These are phyloP conservation scores for Linum tenue DNA, from an alignment of 345 rosid genomes.

Conservation along the genomic window DNA sequence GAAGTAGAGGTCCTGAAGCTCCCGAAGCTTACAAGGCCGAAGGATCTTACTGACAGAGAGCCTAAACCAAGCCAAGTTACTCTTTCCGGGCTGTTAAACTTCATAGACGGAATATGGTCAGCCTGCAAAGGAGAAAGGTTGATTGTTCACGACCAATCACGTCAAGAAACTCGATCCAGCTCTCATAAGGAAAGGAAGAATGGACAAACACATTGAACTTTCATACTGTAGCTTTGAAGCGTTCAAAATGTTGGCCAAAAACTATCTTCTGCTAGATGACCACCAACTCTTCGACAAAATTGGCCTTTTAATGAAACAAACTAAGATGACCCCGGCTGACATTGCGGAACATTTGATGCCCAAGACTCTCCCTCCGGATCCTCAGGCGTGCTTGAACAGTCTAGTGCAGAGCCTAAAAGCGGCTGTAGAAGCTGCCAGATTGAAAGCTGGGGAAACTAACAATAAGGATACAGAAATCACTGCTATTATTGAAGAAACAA, in stretches of 20 bases:
- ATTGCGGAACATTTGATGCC: constrained; percentile 22
- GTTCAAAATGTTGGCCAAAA: constrained; percentile 1
- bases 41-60: neutral
- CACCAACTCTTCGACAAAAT: constrained; percentile 8
- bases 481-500: neutral
- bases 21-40: neutral
- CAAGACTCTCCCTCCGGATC: constrained; percentile 1
- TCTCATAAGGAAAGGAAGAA: constrained; percentile 21
- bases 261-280: neutral
- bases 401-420: constrained; percentile 3
- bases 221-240: constrained; percentile 6
- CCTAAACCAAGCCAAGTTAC: constrained; percentile 17
- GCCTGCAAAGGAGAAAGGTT: constrained; percentile 19
- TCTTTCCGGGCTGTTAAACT: constrained; percentile 17
- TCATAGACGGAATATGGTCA: constrained; percentile 18
- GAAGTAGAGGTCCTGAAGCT: neutral
- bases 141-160: constrained; percentile 20
- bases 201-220: constrained; percentile 25
- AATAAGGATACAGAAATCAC: neutral
- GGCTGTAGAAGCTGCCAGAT: neutral
- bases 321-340: constrained; percentile 18
- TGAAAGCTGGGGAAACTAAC: neutral
- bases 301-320: constrained; percentile 2
- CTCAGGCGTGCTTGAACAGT: constrained; percentile 11
- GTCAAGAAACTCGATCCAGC: constrained; percentile 22